Evolutionary conservation across 2,329 filamentous ascomycete species (phyloP), one percentile per base, ranked within the genome.

Genomic region (Apiospora marii): DNA sequence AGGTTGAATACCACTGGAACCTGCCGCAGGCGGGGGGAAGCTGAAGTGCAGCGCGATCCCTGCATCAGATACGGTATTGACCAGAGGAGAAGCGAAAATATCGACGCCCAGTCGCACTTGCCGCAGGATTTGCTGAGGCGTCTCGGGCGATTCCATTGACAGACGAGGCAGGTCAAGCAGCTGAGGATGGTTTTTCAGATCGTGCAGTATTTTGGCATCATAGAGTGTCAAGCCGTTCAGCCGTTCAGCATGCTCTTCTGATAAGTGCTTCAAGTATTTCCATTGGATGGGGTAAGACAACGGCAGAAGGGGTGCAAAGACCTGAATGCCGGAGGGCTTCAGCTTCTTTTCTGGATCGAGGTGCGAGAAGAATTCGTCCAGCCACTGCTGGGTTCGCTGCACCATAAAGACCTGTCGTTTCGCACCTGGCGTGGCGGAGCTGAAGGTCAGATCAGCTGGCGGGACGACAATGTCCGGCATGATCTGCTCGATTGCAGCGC

Each of bases 321-420:
- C 82, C 4, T 85, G 82, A 37, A 85, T 81, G 1, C 75, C 80
- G 6, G 77, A 68, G 19, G 77, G 78, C 8, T 73, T 79, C 27
- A 79, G 77, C 24, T 78, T 77, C n/a, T 79, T 75, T 27, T 80
- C 79, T 27, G 77, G 73, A 14, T 81, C 82, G 71, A 84, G 80
- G 41, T 83, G 80, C 22, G 84, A 82, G 48, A 95, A 85, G 69
- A 94, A 90, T 74, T 93, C 89, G 34, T 90, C 88, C 24, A 96
- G 85, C 94, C 95, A 98, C 49, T 89, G 88, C 80, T 96, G 93
- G 0, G 94, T 98, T 72, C 96, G 88, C 79, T 96, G 94, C 34
- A 91, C 92, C 91, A 98, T 98, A 78, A 94, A 95, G 48, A 91
- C 87, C 67, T 93, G 89, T 67, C 95, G 89, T 83, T 97, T 98